Conservation (phyloP, 2,329 filamentous ascomycete species). For the Beauveria brongniartii region DNA sequence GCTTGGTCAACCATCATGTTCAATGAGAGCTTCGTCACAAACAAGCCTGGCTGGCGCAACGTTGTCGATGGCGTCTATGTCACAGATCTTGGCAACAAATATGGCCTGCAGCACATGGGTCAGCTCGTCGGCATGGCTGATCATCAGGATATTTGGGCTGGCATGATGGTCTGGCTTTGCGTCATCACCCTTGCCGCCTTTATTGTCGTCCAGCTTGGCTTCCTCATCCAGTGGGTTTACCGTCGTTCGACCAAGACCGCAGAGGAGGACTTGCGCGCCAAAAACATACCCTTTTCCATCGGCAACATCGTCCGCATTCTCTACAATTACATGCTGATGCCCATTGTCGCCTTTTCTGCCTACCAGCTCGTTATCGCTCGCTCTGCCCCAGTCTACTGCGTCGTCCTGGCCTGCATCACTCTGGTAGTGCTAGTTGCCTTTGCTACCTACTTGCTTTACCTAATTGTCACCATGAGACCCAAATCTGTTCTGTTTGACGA, state of each 20-base stretch:
- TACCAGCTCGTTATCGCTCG: slow-evolving; percentile 79
- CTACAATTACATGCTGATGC: slow-evolving; percentile 87
- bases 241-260: slow-evolving; percentile 62
- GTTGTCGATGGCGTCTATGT: slow-evolving; percentile 82
- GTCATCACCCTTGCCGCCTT: slow-evolving; percentile 64
- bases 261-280: slow-evolving; percentile 81
- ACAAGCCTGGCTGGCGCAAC: slow-evolving; percentile 55
- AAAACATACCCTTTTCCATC: slow-evolving; percentile 81
- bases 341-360: slow-evolving; percentile 76
- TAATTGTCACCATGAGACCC: slow-evolving; percentile 74
- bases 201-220: slow-evolving; percentile 66
- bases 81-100: slow-evolving; percentile 54
- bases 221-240: slow-evolving; percentile 67
- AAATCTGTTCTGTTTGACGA: slow-evolving; percentile 89
- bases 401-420: slow-evolving; percentile 67
- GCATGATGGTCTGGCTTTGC: slow-evolving; percentile 85
- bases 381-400: slow-evolving; percentile 59
- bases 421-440: slow-evolving; percentile 66
- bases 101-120: slow-evolving; percentile 71
- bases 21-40: slow-evolving; percentile 77
- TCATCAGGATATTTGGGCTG: slow-evolving; percentile 79
- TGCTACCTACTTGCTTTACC: slow-evolving; percentile 67
- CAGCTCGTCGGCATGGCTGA: slow-evolving; percentile 75
- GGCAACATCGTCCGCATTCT: slow-evolving; percentile 77
- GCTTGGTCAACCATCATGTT: slow-evolving; percentile 90